Evolutionary conservation across 139 green algal species (phyloP).

Genomic region (Coelastrella sp.): DNA sequence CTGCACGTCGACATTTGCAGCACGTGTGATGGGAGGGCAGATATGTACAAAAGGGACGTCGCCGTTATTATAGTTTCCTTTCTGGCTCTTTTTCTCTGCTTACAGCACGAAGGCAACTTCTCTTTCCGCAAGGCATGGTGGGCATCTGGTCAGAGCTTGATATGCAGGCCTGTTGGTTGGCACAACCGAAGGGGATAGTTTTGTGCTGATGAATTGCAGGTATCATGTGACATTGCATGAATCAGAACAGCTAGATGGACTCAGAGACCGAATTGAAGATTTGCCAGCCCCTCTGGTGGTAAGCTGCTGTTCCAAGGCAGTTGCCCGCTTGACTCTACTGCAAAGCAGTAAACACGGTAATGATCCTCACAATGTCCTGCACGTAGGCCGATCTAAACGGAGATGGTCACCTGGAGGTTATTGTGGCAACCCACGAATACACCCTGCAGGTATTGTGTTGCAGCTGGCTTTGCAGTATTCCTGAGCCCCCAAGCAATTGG

Average conservation of each 20-base stretch:
- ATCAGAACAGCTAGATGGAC: conserved; percentile 34
- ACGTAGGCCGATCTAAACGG: conserved; percentile 94
- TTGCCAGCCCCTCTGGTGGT: conserved; percentile 59
- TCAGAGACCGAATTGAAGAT: conserved; percentile 47
- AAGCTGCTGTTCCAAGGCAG: too few relatives aligned
- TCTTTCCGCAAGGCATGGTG: conserved; percentile 91
- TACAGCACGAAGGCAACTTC: conserved; percentile 87
- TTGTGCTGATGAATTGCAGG: neutral
- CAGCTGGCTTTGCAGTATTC: too few relatives aligned
- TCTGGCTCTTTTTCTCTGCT: conserved; percentile 80
- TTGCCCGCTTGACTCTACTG: too few relatives aligned
- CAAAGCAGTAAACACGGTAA: too few relatives aligned
- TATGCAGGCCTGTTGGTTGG: neutral
- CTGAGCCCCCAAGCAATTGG: neutral
- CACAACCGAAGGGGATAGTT: too few relatives aligned
- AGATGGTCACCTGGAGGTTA: conserved; percentile 90
- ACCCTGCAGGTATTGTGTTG: conserved; percentile 86
- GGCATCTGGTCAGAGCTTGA: neutral
- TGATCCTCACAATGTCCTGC: too few relatives aligned
- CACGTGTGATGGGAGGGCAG: neutral
- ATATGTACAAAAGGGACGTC: conserved; percentile 87
- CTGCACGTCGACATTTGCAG: neutral
- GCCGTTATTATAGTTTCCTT: conserved; percentile 82
- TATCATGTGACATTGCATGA: conserved; percentile 41
- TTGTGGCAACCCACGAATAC: conserved; percentile 80